Base-by-base conservation (phyloP, 495 filamentous ascomycete genomes). In the Acidiella bohemica region DNA sequence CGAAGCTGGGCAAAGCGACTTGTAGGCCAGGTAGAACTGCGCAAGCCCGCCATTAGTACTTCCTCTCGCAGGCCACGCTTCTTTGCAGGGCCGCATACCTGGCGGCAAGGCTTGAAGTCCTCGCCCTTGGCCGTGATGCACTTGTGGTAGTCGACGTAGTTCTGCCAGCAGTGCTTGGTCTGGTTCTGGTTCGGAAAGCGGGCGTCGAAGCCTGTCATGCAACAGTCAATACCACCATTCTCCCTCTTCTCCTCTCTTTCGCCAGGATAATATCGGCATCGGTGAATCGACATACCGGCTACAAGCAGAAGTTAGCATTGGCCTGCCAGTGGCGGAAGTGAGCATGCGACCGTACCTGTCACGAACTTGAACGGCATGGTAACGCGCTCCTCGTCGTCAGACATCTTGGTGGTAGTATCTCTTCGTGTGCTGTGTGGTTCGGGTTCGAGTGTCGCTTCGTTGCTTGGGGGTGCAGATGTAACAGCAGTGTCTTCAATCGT, bases 311-410 rank as follows among this genome's bases (percentile, higher is more conserved):
- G 14, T 31, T 31, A 32, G 38, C 27, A 41, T 35, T 17, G 18
- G n/a, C 14, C 13, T 38, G 18, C 17, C 13, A 11, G n/a, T 29
- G 13, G 35, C 3, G 29, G n/a, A 6, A 26, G 27, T 18, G 37
- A 23, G 20, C 44, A 42, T 47, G 42, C 59, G 31, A 34, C 55
- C 84, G 70, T 77, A 93, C 88, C 90, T 67, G 90, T 96, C 51
- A 96, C 90, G 68, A 95, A 96, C 80, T 99, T 99, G 81, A 99
- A 99, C 65, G 90, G 90, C 76, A 93, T 99, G 64, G 86, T 94
- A 65, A 82, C 76, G 62, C 80, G 80, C 59, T 94, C 81, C 47
- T 78, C 76, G 49, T 85, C 82, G 70, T 95, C 90, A 55, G 80
- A 77, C 81, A 84, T 95, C 57, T 60, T 77, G 46, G 53, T 54